A percentile compares a stretch with the other conserved stretches of the same genome.
Evolutionary conservation across 2,329 filamentous ascomycete genomes (phyloP).

Genomic region (Fulvia fulva): DNA sequence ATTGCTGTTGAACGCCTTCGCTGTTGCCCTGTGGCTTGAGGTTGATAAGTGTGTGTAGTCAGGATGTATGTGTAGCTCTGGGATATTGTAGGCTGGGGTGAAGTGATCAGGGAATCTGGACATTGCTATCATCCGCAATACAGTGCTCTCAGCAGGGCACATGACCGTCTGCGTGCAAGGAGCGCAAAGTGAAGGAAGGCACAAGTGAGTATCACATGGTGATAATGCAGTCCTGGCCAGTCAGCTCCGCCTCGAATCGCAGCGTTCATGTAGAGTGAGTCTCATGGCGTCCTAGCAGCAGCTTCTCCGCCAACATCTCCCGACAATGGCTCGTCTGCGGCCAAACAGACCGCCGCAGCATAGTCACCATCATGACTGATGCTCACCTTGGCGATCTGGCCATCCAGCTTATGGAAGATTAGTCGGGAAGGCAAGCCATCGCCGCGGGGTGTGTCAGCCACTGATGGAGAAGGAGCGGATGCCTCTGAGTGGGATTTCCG

Average conservation of each 20-base stretch:
- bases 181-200: background rate
- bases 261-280: too few species aligned
- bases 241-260: too few species aligned
- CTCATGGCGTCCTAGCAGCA: conserved; percentile 18
- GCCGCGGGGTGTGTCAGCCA: background rate
- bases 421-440: background rate
- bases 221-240: too few species aligned
- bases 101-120: too few species aligned
- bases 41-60: too few species aligned
- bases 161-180: background rate
- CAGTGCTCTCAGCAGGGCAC: background rate
- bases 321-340: conserved; percentile 31
- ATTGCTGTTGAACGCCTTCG: too few species aligned
- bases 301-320: conserved; percentile 31
- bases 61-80: too few species aligned
- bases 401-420: conserved; percentile 16
- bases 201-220: background rate
- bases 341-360: conserved; percentile 66
- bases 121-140: background rate
- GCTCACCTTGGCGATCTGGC: conserved; percentile 64
- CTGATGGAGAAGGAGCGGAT: background rate
- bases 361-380: conserved; percentile 88
- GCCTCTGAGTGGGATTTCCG: background rate
- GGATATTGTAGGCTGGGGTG: background rate
- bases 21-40: too few species aligned